phyloP scores from a whole-genome alignment of 768 basidiomycete species.

The Glaciozyma martinii region DNA sequence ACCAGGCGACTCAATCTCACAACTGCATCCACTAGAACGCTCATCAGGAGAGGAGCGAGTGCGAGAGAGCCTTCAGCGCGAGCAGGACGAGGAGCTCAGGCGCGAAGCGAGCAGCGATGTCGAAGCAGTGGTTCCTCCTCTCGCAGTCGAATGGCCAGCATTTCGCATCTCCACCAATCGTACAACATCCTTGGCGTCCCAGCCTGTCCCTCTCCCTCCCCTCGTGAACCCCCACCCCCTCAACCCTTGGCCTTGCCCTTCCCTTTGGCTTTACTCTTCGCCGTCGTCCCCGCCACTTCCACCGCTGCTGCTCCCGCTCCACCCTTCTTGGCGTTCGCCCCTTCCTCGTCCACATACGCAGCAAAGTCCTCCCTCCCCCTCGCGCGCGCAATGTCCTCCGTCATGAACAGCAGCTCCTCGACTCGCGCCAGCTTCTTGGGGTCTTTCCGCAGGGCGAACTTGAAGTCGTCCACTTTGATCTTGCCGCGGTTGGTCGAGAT shows the following conservation, averaged over 20 bases:
- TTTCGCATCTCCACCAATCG: too few species aligned
- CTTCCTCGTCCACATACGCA: constrained; percentile 18
- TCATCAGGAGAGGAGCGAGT: too few species aligned
- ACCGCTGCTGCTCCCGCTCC: neutral
- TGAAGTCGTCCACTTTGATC: constrained; percentile 66
- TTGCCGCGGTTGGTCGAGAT: constrained; percentile 30
- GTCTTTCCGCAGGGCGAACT: constrained; percentile 69
- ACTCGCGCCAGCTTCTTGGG: constrained; percentile 84
- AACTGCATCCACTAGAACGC: too few species aligned
- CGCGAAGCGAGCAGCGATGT: too few species aligned
- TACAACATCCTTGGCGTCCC: neutral
- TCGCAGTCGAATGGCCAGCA: too few species aligned
- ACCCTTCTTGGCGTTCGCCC: neutral
- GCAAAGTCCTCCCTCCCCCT: constrained; percentile 34
- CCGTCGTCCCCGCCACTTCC: neutral
- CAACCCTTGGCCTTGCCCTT: neutral
- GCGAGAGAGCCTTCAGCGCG: too few species aligned
- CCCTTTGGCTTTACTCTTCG: neutral
- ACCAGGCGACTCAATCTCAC: too few species aligned
- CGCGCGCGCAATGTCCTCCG: constrained; percentile 85
- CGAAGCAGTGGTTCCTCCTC: too few species aligned
- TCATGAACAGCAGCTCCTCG: constrained; percentile 87
- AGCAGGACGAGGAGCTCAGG: too few species aligned
- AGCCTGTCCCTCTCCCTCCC: neutral
- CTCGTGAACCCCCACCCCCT: neutral